Evolutionary conservation across 2,329 filamentous ascomycete species (phyloP), one percentile per base, ranked within the genome.

Genomic region (Xylaria digitata): DNA sequence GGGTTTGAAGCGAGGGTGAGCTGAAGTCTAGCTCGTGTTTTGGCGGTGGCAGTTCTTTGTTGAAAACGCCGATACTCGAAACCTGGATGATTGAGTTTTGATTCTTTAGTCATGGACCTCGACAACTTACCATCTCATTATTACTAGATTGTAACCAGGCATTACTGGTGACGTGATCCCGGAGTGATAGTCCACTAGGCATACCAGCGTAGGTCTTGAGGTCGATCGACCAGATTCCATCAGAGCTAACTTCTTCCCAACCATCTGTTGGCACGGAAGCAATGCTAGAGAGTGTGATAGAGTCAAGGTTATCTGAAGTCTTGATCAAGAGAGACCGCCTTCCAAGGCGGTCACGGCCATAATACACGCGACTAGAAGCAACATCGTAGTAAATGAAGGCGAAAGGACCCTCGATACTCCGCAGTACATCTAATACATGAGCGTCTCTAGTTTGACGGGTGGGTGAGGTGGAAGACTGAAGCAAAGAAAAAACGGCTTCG

Each of bases 331-430:
- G 82, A 15, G 96, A 98, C 55, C 96, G 87, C 64, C 96, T 87
- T 8, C 96, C 96, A 2, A 99, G 85, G 65, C 92, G 91, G 78
- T 99, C 96, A 70, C 96, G 87, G 6, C 92, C 94, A 78, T 92
- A 97, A 79, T 90, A 97, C 15, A 98, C 71, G 48, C 85, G 85
- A 9, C 82, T 82, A 60, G 85, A 82, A 9, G 77, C 74, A 17
- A 83, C 85, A 80, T 97, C 91, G 74, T 91, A 91, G 78, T 91
- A 97, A 6, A 95, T 87, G 78, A 98, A 96, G 1, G 95, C 92
- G 81, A 96, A 98, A 0, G 96, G 95, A 0, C 96, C 96, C 65
- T 90, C 86, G 30, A 95, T 87, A 45, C 79, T 82, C 61, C 87
- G 84, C 46, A 94, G 78, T 0, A 85, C 83, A 60, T 83, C 75